Conservation (phyloP, 2,329 filamentous ascomycete genomes). For the Venturia pyrina region DNA sequence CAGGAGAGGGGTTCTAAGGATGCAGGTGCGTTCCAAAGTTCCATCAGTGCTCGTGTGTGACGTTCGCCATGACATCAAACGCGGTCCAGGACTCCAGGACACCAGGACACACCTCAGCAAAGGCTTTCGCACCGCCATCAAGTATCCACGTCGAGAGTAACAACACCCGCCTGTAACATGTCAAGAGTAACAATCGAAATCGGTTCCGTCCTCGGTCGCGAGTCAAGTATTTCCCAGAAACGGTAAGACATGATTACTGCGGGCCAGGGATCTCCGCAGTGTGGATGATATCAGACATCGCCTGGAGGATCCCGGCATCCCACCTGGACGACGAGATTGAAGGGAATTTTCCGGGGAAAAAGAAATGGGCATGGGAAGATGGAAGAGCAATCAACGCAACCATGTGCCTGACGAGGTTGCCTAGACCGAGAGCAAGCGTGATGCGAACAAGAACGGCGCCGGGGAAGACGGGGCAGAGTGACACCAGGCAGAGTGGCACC, state of each 20-base stretch:
- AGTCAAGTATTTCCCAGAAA: background rate
- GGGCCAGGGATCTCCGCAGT: background rate
- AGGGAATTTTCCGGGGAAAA: background rate
- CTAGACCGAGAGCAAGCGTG: background rate
- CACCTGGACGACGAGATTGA: background rate
- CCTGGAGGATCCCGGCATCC: background rate
- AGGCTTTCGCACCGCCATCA: background rate
- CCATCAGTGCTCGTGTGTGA: background rate
- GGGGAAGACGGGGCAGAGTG: background rate
- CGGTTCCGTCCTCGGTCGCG: background rate
- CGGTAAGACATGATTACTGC: background rate
- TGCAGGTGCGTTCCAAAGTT: background rate
- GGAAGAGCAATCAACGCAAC: background rate
- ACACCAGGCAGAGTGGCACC: background rate
- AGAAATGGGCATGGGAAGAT: background rate
- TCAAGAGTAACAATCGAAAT: too few species aligned
- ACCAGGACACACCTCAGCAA: too few species aligned
- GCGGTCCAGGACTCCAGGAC: background rate
- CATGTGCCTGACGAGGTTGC: slow-evolving; percentile 3
- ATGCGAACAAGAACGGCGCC: background rate
- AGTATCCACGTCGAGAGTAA: background rate
- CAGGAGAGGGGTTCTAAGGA: background rate
- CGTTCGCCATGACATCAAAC: background rate
- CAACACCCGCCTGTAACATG: too few species aligned
- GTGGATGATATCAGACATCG: background rate